Base-by-base conservation (phyloP, 306 rosid genomes). In the Pterocarpus santalinus region DNA sequence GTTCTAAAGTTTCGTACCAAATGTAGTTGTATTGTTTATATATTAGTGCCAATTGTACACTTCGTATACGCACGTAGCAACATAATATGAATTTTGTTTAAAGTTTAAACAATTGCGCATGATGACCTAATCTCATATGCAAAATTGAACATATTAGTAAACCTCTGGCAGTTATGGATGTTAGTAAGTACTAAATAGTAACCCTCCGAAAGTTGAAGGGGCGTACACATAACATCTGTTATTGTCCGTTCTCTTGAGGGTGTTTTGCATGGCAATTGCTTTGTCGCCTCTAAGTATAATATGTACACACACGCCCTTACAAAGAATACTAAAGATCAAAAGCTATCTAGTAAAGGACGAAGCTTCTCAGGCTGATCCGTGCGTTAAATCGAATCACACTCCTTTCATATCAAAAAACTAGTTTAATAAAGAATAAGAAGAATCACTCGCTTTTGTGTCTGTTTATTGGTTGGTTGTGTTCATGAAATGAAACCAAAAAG, bases 301-400 rank as follows among this genome's bases (percentile, higher is more conserved):
- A 14, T 1, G 39, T 13, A 72, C 86, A 65, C 66, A 44, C 46
- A 78, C 32, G 9, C 7, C 49, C 28, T 28, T 52, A 72, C 86
- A 83, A 49, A 72, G 63, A 58, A 65, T 44, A 69, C 16, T 34
- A 73, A 12, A 71, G 13, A 83, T 57, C 76, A 53, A 65, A 64
- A 57, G 76, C 72, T 72, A 78, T 65, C 53, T 6, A 65, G 38
- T 78, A 57, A 73, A 84, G 35, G 81, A 84, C 69, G 80, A 81
- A 81, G 85, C 73, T 72, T 80, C 84, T 62, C n/a, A 7, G n/a
- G 47, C 14, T 51, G 78, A 81, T 72, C 77, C 77, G 57, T 70
- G 12, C 58, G 36, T 77, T 72, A 77, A 78, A 77, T 77, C 77
- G n/a, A 78, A 81, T n/a, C 38, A 17, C 80, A 81, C 78, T 81